These are phyloP conservation scores for Boletus rubropictus DNA, from an alignment of 768 basidiomycete species.

Conservation along the genomic window DNA sequence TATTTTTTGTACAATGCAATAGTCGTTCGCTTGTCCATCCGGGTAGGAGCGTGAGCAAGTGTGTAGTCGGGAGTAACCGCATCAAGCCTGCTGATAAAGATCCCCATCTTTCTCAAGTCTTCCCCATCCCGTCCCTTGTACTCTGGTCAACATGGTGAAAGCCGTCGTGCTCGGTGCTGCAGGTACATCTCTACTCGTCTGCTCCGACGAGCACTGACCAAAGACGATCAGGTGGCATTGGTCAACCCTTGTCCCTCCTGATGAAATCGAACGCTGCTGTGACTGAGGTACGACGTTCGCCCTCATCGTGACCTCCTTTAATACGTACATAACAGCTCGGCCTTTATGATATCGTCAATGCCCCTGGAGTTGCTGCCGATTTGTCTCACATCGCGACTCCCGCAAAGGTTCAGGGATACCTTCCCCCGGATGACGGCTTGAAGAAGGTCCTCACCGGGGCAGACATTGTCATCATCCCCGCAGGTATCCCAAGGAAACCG, in stretches of 20 bases:
- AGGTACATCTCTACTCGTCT: constrained; percentile 41
- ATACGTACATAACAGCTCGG: constrained; percentile 48
- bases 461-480: constrained; percentile 90
- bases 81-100: constrained; percentile 13
- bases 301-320: not conserved
- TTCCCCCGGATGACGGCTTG: constrained; percentile 74
- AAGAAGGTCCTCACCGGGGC: constrained; percentile 80
- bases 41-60: not conserved
- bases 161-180: constrained; percentile 96
- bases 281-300: constrained; percentile 50
- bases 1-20: too few relatives aligned
- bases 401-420: constrained; percentile 77
- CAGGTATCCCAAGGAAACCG: constrained; percentile 94
- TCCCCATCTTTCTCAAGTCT: not conserved
- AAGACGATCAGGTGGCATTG: constrained; percentile 75
- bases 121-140: not conserved
- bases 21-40: too few relatives aligned
- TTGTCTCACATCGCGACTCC: constrained; percentile 90
- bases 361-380: constrained; percentile 96
- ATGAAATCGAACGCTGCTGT: constrained; percentile 81
- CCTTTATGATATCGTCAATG: constrained; percentile 94
- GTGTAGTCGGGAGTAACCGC: constrained; percentile 15
- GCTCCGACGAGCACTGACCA: constrained; percentile 1
- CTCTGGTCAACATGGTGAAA: constrained; percentile 40
- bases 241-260: constrained; percentile 90